These are phyloP conservation scores for Penicillium daleae DNA, from an alignment of 495 filamentous ascomycete genomes.

Conservation along the genomic window DNA sequence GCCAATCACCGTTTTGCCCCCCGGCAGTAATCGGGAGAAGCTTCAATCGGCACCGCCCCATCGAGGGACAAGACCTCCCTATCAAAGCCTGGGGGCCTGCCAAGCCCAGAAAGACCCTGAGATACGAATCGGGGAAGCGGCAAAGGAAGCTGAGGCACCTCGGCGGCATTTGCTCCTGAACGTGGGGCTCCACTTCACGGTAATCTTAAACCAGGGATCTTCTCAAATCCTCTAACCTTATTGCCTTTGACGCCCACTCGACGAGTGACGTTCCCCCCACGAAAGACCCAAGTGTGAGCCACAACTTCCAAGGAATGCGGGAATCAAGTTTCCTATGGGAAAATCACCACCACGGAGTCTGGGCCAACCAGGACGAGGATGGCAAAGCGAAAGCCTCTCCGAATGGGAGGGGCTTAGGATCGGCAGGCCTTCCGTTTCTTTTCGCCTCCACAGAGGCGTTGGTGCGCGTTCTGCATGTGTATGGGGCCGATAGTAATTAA, in stretches of 20 bases:
- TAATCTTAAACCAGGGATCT: conserved; percentile 28
- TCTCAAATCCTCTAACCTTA: conserved; percentile 24
- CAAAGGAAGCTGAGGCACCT: conserved; percentile 9
- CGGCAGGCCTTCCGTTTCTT: conserved; percentile 11
- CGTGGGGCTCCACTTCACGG: conserved; percentile 28
- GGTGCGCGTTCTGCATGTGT: conserved; percentile 8
- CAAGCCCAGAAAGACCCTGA: neutral
- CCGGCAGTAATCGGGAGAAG: conserved; percentile 6
- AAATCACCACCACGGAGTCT: neutral
- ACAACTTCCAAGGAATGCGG: conserved; percentile 12
- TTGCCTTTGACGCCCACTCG: conserved; percentile 8
- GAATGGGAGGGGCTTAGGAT: conserved; percentile 11
- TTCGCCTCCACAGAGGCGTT: conserved; percentile 11
- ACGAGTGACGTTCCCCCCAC: neutral
- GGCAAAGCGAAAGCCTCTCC: neutral
- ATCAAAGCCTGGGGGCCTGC: conserved; percentile 5
- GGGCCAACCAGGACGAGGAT: neutral
- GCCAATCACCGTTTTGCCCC: conserved; percentile 2
- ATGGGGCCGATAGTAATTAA: neutral
- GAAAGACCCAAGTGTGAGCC: conserved; percentile 9
- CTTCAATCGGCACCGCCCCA: conserved; percentile 11
- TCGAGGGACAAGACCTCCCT: neutral
- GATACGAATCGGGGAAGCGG: neutral
- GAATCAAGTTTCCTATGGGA: neutral
- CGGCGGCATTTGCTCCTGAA: conserved; percentile 25